These are phyloP conservation scores for Gaultheria prostrata DNA, from an alignment of 148 eudicot genomes.

Conservation along the genomic window DNA sequence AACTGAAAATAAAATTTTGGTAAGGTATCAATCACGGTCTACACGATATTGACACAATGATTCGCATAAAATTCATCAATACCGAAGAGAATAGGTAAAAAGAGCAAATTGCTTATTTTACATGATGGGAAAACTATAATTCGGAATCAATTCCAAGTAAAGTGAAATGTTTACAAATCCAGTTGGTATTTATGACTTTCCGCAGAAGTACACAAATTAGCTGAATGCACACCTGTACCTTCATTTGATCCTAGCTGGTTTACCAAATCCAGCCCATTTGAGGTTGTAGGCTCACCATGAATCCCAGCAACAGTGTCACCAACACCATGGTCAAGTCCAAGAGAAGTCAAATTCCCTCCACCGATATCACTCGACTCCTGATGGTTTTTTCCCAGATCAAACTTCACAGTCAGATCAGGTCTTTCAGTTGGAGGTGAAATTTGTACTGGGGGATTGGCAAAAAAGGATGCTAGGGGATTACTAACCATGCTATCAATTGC, in stretches of 20 bases:
- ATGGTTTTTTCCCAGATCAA: slow-evolving; percentile 40
- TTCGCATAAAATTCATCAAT: neutral
- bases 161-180: neutral
- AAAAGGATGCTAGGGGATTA: slow-evolving; percentile 61
- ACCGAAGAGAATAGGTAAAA: neutral
- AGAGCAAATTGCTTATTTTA: neutral
- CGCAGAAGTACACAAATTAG: neutral
- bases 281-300: slow-evolving; percentile 25
- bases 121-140: neutral
- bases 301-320: slow-evolving; percentile 19
- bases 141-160: neutral
- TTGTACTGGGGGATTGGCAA: slow-evolving; percentile 68
- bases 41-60: neutral
- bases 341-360: slow-evolving; percentile 73
- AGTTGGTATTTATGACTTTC: neutral
- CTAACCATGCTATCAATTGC: slow-evolving; percentile 32
- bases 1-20: neutral
- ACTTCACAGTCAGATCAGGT: slow-evolving; percentile 37
- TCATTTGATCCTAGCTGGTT: slow-evolving; percentile 39
- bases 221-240: slow-evolving; percentile 33
- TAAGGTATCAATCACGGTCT: neutral
- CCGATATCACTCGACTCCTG: slow-evolving; percentile 45
- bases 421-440: slow-evolving; percentile 69
- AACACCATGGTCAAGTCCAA: slow-evolving; percentile 52
- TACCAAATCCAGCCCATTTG: slow-evolving; percentile 37